A percentile compares a stretch with the other conserved stretches of the same genome.
phyloP scores from a whole-genome alignment of 2,329 filamentous ascomycete genomes.

The Penicillium janthinellum region DNA sequence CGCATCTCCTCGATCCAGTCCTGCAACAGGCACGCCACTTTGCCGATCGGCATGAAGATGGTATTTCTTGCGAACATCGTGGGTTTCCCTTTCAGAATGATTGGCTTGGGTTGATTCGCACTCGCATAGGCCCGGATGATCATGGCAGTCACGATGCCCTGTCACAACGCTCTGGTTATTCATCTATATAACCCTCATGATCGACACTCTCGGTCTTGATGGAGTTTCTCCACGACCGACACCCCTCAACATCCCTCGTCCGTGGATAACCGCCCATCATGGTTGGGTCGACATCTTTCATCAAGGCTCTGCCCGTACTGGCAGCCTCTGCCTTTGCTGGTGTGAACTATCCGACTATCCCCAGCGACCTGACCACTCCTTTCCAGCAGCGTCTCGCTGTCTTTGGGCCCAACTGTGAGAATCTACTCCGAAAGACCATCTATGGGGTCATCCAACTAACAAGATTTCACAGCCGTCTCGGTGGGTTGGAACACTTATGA shows the following conservation, averaged over 20 bases:
- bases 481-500: conserved; percentile 62
- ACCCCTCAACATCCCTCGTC: not conserved
- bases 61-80: conserved; percentile 9
- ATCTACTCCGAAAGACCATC: not conserved
- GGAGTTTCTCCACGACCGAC: not conserved
- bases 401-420: conserved; percentile 52
- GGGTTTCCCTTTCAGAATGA: conserved; percentile 13
- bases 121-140: not conserved
- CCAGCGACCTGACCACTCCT: conserved; percentile 55
- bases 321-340: conserved; percentile 24
- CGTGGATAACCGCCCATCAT: conserved; percentile 6
- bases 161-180: not conserved
- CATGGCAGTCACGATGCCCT: not conserved
- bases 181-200: not conserved
- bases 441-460: not conserved
- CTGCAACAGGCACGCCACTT: not conserved
- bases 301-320: conserved; percentile 22
- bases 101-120: conserved; percentile 11
- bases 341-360: conserved; percentile 50
- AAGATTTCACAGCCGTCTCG: conserved; percentile 46
- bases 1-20: not conserved
- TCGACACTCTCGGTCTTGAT: not conserved
- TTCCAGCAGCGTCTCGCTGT: conserved; percentile 58
- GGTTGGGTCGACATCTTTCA: conserved; percentile 12
- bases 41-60: conserved; percentile 7